A percentile compares a stretch with the other conserved stretches of the same genome.
Conservation (phyloP, 2,329 filamentous ascomycete genomes). For the Furcasterigmium sp. region DNA sequence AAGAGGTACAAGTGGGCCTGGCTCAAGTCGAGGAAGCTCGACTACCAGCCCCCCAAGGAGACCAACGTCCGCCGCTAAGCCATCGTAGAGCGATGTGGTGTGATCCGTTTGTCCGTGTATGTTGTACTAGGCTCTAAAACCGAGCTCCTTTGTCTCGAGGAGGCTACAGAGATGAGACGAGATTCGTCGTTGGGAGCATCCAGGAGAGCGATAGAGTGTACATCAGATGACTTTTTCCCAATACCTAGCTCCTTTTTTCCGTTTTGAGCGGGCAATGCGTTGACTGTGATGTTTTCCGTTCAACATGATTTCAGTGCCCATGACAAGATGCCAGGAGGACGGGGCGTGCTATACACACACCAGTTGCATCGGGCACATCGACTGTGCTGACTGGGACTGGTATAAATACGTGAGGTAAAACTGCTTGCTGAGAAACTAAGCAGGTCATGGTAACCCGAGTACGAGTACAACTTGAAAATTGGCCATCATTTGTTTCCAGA, state of each 20-base stretch:
- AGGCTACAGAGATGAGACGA: constrained; percentile 22
- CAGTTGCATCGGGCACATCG: too few relatives aligned
- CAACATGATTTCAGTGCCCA: too few relatives aligned
- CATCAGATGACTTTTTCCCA: constrained; percentile 40
- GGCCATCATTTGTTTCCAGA: too few relatives aligned
- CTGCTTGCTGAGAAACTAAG: too few relatives aligned
- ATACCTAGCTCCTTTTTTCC: constrained; percentile 15
- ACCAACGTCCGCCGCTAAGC: constrained; percentile 41
- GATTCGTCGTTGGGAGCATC: constrained; percentile 14
- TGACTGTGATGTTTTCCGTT: too few relatives aligned
- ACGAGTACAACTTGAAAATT: too few relatives aligned
- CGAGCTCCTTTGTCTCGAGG: constrained; percentile 35
- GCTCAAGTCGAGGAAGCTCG: constrained; percentile 91
- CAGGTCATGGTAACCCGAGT: too few relatives aligned
- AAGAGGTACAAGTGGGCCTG: constrained; percentile 99
- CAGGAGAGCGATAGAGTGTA: constrained; percentile 37
- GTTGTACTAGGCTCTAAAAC: constrained; percentile 27
- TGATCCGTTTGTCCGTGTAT: constrained; percentile 16
- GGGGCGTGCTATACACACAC: too few relatives aligned
- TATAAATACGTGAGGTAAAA: too few relatives aligned
- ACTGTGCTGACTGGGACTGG: too few relatives aligned
- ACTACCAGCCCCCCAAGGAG: constrained; percentile 71
- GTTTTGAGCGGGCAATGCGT: too few relatives aligned
- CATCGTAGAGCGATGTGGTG: constrained; percentile 10
- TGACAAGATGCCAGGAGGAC: too few relatives aligned